Base-by-base conservation (phyloP, 331 rosid species). In the Telfairia occidentalis region DNA sequence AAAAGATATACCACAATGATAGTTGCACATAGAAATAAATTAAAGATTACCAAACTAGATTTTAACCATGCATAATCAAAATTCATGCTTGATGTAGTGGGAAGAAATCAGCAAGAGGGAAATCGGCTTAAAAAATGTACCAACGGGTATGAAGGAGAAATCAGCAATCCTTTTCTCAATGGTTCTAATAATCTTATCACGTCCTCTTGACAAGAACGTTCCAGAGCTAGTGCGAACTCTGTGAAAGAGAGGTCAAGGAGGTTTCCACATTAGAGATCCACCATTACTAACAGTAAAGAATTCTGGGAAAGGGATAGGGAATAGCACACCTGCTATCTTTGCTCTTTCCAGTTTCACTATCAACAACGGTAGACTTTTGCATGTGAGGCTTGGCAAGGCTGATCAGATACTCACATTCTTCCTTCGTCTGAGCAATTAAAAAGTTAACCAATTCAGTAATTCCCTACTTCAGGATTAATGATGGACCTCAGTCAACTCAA, bases 151-250 rank as follows among this genome's bases (percentile, higher is more conserved):
- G 82, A 95, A 95, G 81, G 90, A 79, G 74, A 90, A 95, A 85
- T 92, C 95, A 58, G 99, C 84, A 83, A 95, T 87, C 79, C 70
- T 89, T 83, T 87, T 86, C 87, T 95, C 99, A 5, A 95, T 92
- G 75, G 82, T 80, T 84, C 96, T 86, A 71, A 95, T 83, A 76
- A 76, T 70, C 83, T 95, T 90, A 82, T 95, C 99, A 0, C 89
- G 96, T 59, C 99, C 99, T 88, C 99, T 87, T 15, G 79, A 63
- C 84, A 95, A 84, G 85, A 95, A 95, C 71, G 99, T 95, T 79
- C 97, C 99, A 32, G 92, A 90, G 82, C 99, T 95, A 34, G 99
- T 95, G 7, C 99, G 96, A 60, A 95, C 99, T 79, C 99, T 95
- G 30, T 19, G n/a, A 69, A 69, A 13, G 7, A 65, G n/a, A 52